Evolutionary conservation across 177 flowering plant genomes (phyloP), one percentile per base, ranked within the genome.

Genomic region (Vitis hybrid): DNA sequence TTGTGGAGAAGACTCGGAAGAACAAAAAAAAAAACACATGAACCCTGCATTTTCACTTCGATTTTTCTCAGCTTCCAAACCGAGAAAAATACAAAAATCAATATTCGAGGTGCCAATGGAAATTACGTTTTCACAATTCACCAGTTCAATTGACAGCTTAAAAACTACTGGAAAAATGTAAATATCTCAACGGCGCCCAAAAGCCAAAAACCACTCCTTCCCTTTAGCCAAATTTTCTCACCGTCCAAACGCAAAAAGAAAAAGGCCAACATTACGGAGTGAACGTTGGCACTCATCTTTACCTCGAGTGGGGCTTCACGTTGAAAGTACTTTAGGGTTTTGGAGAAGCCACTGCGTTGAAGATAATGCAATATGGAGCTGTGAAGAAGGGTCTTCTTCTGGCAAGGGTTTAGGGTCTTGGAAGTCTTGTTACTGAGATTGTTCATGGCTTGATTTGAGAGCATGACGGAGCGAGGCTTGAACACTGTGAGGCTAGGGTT

Each of bases 381-480:
- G 48, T 74, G 74, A 56, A 87, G 79, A 61, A 66, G 71, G 34
- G 69, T 29, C 74, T 68, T 80, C 55, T 77, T 80, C 55, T 77
- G 79, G 5, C 73, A 69, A 45, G 76, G 18, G 16, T 68, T 56
- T 6, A 71, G 31, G 20, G 50, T 18, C 3, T 64, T 68, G 55
- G 10, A n/a, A 16, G n/a, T 4, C 18, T 59, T 5, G 26, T 49
- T 20, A 16, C 11, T 10, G 50, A 1, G 3, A 8, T 16, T 13
- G 52, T 75, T 76, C 78, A 63, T 72, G 20, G 60, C 71, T n/a
- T 66, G 69, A 15, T 71, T 75, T 1, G 73, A 59, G 8, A 82
- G 86, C 26, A 76, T 55, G 13, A 86, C 79, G 59, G 85, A 88
- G 65, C 90, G 90, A 69, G 92, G 93, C 83, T 73, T 82, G 10